A percentile compares a stretch with the other conserved stretches of the same genome.
Evolutionary conservation across 441 rosid species (phyloP).

Genomic region (Bocquillonia castaneifolia): DNA sequence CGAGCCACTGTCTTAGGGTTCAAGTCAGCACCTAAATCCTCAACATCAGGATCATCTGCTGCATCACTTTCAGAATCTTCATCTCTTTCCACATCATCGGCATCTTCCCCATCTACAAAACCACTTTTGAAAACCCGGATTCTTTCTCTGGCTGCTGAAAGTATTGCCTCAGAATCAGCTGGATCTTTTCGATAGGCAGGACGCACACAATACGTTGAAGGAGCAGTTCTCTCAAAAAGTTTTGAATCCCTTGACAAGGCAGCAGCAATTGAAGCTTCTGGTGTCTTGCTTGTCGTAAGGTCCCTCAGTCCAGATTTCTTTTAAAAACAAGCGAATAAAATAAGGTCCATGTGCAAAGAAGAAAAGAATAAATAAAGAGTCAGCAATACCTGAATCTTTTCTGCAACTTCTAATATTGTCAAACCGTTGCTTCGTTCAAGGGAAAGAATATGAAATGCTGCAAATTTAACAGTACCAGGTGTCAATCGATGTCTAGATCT

Average conservation of each 20-base stretch:
- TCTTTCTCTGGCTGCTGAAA: constrained; percentile 71
- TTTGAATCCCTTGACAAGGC: constrained; percentile 84
- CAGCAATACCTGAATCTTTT: constrained; percentile 64
- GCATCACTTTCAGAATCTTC: constrained; percentile 74
- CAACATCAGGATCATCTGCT: constrained; percentile 64
- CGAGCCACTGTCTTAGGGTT: constrained; percentile 37
- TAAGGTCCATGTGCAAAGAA: constrained; percentile 3
- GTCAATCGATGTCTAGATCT: constrained; percentile 90
- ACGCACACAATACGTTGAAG: constrained; percentile 87
- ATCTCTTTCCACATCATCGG: constrained; percentile 79
- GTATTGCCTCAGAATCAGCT: constrained; percentile 56
- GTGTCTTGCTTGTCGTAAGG: constrained; percentile 83
- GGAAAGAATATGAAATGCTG: constrained; percentile 83
- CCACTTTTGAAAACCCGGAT: constrained; percentile 58
- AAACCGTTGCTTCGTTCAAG: constrained; percentile 69
- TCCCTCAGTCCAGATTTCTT: constrained; percentile 86
- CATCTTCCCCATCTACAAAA: constrained; percentile 61
- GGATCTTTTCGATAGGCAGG: constrained; percentile 69
- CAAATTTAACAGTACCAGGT: constrained; percentile 89
- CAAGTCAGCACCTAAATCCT: constrained; percentile 47
- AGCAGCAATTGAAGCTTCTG: constrained; percentile 91
- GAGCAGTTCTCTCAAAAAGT: constrained; percentile 89
- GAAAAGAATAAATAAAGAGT: not conserved
- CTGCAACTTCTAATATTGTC: constrained; percentile 75
- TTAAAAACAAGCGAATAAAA: constrained; percentile 10